Percentiles rank a stretch among this genome's conserved stretches.
Conservation (phyloP, 1,284 basidiomycete species). For the Ceratobasidium sp. region DNA sequence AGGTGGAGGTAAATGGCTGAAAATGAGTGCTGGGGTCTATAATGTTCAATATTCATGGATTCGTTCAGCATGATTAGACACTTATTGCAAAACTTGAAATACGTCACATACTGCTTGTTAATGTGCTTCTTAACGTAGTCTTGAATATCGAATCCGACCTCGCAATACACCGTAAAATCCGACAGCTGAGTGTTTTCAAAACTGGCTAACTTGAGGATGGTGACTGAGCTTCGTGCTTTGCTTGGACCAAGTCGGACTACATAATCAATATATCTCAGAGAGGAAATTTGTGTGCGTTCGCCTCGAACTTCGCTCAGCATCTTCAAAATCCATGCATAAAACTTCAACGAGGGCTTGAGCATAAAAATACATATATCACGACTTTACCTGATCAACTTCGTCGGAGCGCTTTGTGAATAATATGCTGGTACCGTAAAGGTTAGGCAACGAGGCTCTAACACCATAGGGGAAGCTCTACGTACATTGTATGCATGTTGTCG, state of each 20-base stretch:
- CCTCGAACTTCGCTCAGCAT: neutral
- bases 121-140: neutral
- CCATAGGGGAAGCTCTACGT: neutral
- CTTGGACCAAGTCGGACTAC: neutral
- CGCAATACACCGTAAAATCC: neutral
- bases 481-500: neutral
- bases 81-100: neutral
- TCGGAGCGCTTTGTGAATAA: neutral
- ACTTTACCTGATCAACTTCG: neutral
- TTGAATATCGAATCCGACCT: constrained; percentile 1
- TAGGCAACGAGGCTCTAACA: neutral
- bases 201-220: neutral
- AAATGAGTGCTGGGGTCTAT: neutral
- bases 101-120: neutral
- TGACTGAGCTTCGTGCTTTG: neutral
- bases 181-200: neutral
- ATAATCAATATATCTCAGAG: neutral
- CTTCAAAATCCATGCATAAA: neutral
- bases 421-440: neutral
- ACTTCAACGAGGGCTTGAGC: neutral
- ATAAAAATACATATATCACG: neutral
- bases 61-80: neutral
- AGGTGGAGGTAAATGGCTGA: constrained; percentile 15
- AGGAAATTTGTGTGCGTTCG: neutral
- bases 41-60: neutral